Conservation (phyloP, 768 basidiomycete genomes). For the Pleurotus tuber-regium region DNA sequence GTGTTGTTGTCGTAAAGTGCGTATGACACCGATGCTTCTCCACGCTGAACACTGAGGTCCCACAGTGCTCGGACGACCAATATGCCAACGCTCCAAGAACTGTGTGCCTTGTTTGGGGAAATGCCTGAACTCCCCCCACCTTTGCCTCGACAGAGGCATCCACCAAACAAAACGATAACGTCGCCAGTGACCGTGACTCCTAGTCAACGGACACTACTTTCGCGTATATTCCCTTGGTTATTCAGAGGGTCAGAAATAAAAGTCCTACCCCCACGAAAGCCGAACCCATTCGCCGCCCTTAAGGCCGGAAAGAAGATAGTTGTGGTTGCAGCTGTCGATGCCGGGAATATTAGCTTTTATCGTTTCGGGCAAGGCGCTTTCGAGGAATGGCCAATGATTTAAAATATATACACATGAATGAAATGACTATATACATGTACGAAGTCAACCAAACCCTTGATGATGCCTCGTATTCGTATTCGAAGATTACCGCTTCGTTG, state of each 20-base stretch:
- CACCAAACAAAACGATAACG: constrained; percentile 9
- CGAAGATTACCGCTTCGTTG: background rate
- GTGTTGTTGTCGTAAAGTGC: constrained; percentile 83
- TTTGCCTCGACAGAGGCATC: constrained; percentile 40
- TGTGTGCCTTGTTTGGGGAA: constrained; percentile 66
- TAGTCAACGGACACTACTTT: constrained; percentile 14
- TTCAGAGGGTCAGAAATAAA: constrained; percentile 16
- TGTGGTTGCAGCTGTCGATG: constrained; percentile 86
- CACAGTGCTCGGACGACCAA: constrained; percentile 81
- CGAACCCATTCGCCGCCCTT: constrained; percentile 77
- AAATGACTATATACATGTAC: too few relatives aligned
- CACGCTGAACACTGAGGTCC: too few relatives aligned
- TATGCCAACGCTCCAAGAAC: constrained; percentile 79
- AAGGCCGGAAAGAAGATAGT: constrained; percentile 83
- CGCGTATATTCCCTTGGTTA: constrained; percentile 26
- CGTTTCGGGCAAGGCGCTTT: constrained; percentile 85
- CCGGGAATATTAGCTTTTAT: constrained; percentile 86
- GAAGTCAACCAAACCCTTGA: too few relatives aligned
- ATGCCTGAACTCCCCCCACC: constrained; percentile 71
- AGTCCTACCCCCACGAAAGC: constrained; percentile 30
- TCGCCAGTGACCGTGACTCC: background rate
- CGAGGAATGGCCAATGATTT: constrained; percentile 76
- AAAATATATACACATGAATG: background rate
- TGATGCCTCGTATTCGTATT: too few relatives aligned
- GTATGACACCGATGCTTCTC: too few relatives aligned